These are phyloP conservation scores for Dillenia turbinata DNA, from an alignment of 164 flowering plant genomes.

Conservation along the genomic window DNA sequence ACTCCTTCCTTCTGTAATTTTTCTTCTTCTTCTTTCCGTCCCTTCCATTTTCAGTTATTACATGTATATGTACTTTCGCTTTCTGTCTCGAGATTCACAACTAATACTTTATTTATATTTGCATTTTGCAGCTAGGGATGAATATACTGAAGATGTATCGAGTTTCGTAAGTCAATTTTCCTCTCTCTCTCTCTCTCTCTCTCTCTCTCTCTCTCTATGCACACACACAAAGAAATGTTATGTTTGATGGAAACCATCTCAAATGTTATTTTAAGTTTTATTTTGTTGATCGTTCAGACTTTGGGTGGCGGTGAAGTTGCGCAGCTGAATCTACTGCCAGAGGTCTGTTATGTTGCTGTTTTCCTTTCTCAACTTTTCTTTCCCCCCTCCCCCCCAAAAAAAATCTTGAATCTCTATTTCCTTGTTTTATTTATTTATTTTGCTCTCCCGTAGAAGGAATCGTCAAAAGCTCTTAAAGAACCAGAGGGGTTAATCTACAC, in stretches of 20 bases:
- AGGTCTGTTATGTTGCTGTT: conserved; percentile 34
- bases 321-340: conserved; percentile 59
- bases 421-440: not conserved
- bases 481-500: conserved; percentile 28
- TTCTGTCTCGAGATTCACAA: not conserved
- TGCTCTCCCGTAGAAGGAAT: conserved; percentile 35
- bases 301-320: conserved; percentile 25
- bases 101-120: conserved; percentile 5
- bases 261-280: conserved; percentile 1
- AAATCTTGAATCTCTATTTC: not conserved
- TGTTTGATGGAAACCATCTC: not conserved
- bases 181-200: too few species aligned
- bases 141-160: conserved; percentile 57
- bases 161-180: conserved; percentile 44
- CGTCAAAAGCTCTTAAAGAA: conserved; percentile 37
- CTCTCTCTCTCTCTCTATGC: too few species aligned
- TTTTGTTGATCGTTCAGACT: conserved; percentile 17
- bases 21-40: not conserved
- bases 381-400: too few species aligned
- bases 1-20: conserved; percentile 34
- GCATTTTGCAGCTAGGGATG: conserved; percentile 46
- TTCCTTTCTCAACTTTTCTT: not conserved
- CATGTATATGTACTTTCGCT: not conserved
- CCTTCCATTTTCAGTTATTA: not conserved
- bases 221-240: not conserved